phyloP scores from a whole-genome alignment of 2,329 filamentous ascomycete genomes.

The Fusarium domesticum region DNA sequence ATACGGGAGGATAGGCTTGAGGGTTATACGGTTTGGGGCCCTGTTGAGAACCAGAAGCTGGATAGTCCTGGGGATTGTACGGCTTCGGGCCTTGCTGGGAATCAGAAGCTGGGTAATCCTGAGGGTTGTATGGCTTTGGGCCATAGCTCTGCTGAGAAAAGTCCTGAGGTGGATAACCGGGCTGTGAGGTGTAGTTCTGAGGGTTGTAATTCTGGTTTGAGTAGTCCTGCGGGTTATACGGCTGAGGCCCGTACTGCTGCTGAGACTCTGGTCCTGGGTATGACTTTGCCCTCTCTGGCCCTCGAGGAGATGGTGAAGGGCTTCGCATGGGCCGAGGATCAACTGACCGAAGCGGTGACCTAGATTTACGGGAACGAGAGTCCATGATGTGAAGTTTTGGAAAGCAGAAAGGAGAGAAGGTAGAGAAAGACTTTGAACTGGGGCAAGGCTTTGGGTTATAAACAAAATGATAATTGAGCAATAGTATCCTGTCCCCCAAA shows the following conservation, averaged over 20 bases:
- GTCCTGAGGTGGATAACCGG: not conserved
- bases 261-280: constrained; percentile 21
- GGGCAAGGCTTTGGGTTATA: not conserved
- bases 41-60: constrained; percentile 10
- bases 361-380: constrained; percentile 20
- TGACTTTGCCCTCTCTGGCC: constrained; percentile 20
- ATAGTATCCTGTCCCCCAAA: not conserved
- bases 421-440: not conserved
- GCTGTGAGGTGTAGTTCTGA: constrained; percentile 8
- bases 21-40: constrained; percentile 12
- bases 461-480: too few relatives aligned
- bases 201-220: constrained; percentile 14
- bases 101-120: constrained; percentile 14
- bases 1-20: constrained; percentile 23
- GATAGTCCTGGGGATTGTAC: constrained; percentile 12
- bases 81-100: too few relatives aligned
- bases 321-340: constrained; percentile 30
- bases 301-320: constrained; percentile 23
- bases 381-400: constrained; percentile 7
- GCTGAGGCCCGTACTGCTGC: constrained; percentile 15
- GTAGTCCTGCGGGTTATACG: constrained; percentile 19
- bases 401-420: not conserved
- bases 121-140: constrained; percentile 17
- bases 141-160: too few relatives aligned
- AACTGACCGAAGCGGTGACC: constrained; percentile 25